Evolutionary conservation across 768 basidiomycete species (phyloP).

Genomic region (Terana coerulea): DNA sequence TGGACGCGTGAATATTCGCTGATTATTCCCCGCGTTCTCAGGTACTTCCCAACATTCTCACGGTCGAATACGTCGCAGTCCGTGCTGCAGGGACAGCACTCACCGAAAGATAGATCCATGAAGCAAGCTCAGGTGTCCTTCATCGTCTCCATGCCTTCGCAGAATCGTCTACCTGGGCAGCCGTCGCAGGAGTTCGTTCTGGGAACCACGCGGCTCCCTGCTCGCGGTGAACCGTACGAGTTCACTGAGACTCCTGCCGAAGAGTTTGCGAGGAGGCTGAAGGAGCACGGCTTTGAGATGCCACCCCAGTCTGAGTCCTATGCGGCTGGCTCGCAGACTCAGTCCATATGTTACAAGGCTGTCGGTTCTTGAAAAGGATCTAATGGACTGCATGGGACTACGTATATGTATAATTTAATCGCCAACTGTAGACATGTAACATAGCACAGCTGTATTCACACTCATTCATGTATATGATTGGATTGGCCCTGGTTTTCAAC

Average conservation of each 20-base stretch:
- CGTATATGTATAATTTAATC: too few relatives aligned
- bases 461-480: too few relatives aligned
- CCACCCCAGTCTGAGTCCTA: not conserved
- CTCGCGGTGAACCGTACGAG: conserved; percentile 2
- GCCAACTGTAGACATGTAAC: too few relatives aligned
- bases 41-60: not conserved
- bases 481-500: too few relatives aligned
- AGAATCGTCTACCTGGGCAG: not conserved
- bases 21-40: too few relatives aligned
- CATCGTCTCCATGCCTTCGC: conserved; percentile 9
- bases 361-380: too few relatives aligned
- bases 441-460: too few relatives aligned
- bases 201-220: conserved; percentile 8
- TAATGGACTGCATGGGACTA: too few relatives aligned
- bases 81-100: not conserved
- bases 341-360: too few relatives aligned
- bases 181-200: conserved; percentile 1
- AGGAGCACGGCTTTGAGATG: not conserved
- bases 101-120: not conserved
- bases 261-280: not conserved
- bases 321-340: too few relatives aligned
- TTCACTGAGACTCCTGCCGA: not conserved
- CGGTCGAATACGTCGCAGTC: not conserved
- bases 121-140: conserved; percentile 10
- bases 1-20: too few relatives aligned